A percentile compares a stretch with the other conserved stretches of the same genome.
Conservation (phyloP, 2,329 filamentous ascomycete genomes). For the Colletotrichum higginsianum region DNA sequence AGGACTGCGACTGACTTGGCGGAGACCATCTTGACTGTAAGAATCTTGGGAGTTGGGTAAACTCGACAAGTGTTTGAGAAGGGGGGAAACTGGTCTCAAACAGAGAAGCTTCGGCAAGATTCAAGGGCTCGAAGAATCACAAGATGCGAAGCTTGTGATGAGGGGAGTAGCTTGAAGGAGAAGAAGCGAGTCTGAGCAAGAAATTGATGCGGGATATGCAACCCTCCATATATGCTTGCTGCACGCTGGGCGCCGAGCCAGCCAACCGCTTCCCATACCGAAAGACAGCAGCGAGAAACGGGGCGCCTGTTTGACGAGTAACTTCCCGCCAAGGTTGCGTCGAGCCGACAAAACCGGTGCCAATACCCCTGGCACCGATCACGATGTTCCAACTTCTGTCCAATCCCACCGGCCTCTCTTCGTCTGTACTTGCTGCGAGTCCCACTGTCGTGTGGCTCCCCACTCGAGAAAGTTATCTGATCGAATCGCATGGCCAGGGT, state of each 20-base stretch:
- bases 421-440: slow-evolving; percentile 5
- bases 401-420: background rate
- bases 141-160: slow-evolving; percentile 27
- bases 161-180: slow-evolving; percentile 16
- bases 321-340: slow-evolving; percentile 28
- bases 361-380: slow-evolving; percentile 30
- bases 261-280: slow-evolving; percentile 38
- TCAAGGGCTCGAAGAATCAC: slow-evolving; percentile 34
- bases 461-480: slow-evolving; percentile 38
- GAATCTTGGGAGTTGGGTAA: slow-evolving; percentile 12
- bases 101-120: slow-evolving; percentile 7
- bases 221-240: slow-evolving; percentile 33
- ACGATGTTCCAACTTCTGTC: slow-evolving; percentile 9
- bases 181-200: background rate
- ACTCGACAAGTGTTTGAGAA: slow-evolving; percentile 31
- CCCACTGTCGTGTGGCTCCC: slow-evolving; percentile 27
- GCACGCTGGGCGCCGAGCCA: slow-evolving; percentile 28
- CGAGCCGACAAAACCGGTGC: slow-evolving; percentile 34
- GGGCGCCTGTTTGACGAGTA: slow-evolving; percentile 1
- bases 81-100: slow-evolving; percentile 20
- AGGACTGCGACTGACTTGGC: slow-evolving; percentile 34
- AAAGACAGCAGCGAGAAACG: slow-evolving; percentile 1
- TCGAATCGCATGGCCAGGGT: slow-evolving; percentile 5
- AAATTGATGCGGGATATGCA: background rate
- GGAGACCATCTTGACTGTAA: slow-evolving; percentile 41